Base-by-base conservation (phyloP, 139 green algal species). In the Yamagishiella unicocca region DNA sequence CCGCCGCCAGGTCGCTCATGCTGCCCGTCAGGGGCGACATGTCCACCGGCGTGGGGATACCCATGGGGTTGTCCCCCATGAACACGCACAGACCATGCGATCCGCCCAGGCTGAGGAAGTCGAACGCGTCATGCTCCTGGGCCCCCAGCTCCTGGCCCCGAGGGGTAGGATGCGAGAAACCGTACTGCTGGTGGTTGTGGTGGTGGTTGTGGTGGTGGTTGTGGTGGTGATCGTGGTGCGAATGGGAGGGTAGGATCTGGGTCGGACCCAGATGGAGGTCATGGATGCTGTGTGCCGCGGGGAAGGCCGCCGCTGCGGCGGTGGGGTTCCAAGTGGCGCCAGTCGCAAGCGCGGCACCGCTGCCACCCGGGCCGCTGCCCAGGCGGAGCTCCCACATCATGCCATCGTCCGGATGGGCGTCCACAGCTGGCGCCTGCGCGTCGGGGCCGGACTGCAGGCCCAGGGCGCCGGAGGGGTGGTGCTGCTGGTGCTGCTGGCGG, bases 21-120 rank as follows among this genome's bases (percentile, higher is more conserved):
- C 62, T 79, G 67, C 82, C 82, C 14, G 82, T 87, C 14, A 87
- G 67, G 1, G 82, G 82, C 27, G 82, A 87, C 82, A 87, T 33
- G 29, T 87, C 82, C 8, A 42, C 33, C 17, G 82, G 82, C 27
- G 82, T 87, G 46, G 82, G 80, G 21, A 77, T 66, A 33, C 80
- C 80, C 43, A 86, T 33, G n/a, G 64, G 64, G 43, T 77, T 67
- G 43, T 50, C 62, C 1, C 29, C 61, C 9, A 55, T 17, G 55
- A 50, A 43, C 7, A 46, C 31, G 76, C 35, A 24, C 42, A 85
- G 43, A 40, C 45, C 54, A 37, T 72, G 72, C 29, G 14, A 10
- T 21, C 40, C 70, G 40, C 38, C 70, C 40, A 77, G 70, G 40
- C 25, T 33, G 5, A 73, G 37, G 19, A 62, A 75, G 40, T 75